phyloP scores from a whole-genome alignment of 441 rosid species.

The California macrophylla region DNA sequence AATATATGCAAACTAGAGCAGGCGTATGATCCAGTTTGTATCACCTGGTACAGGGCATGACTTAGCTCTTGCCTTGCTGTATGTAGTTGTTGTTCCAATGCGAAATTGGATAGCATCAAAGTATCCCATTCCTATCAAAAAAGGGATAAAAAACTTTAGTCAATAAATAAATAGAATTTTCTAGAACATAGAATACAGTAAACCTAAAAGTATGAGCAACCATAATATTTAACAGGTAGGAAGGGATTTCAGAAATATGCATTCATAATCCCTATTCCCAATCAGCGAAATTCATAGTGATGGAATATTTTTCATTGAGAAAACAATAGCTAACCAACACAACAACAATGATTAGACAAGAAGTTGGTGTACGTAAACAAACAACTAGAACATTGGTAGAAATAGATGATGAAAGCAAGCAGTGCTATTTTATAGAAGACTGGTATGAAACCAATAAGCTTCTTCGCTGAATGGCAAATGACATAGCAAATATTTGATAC shows the following conservation, averaged over 20 bases:
- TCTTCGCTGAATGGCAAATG: too few species aligned
- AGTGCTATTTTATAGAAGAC: background rate
- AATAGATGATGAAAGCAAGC: background rate
- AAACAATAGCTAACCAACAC: too few species aligned
- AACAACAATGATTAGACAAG: too few species aligned
- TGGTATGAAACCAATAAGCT: too few species aligned
- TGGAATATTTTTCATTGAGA: too few species aligned
- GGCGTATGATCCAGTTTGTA: background rate
- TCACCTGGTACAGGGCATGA: slow-evolving; percentile 95
- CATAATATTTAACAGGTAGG: background rate
- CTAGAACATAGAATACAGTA: background rate
- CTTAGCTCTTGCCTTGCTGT: slow-evolving; percentile 97
- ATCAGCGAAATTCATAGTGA: too few species aligned
- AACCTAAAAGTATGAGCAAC: background rate
- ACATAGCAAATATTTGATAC: background rate
- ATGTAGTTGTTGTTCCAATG: slow-evolving; percentile 91
- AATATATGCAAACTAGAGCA: slow-evolving; percentile 4
- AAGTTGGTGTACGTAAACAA: too few species aligned
- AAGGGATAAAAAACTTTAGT: slow-evolving; percentile 9
- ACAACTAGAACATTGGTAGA: background rate
- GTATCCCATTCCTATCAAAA: slow-evolving; percentile 91
- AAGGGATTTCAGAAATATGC: too few species aligned
- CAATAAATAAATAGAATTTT: background rate
- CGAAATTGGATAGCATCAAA: slow-evolving; percentile 85
- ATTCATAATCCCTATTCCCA: too few species aligned